Percentiles rank a stretch among this genome's conserved stretches.
Conservation (phyloP, 148 eudicot species). For the Amaranthus hypochondriacus region DNA sequence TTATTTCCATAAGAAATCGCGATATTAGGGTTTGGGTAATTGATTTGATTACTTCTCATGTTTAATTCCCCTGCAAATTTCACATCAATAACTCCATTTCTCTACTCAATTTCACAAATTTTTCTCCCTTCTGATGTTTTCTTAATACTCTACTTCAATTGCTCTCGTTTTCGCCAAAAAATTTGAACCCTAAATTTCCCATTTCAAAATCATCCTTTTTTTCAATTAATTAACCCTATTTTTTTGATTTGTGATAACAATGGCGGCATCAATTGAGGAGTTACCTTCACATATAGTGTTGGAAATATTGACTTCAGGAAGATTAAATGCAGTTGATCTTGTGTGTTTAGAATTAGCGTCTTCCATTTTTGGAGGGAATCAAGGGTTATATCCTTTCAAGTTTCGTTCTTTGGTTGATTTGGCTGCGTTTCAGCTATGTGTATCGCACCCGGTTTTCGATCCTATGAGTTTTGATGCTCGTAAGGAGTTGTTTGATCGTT, state of each 20-base stretch:
- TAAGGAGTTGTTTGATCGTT: constrained; percentile 43
- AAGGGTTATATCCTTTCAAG: constrained; percentile 50
- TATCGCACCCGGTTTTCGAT: constrained; percentile 43
- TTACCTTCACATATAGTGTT: constrained; percentile 76
- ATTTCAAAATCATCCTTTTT: background rate
- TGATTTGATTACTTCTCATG: constrained; percentile 45
- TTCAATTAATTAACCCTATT: background rate
- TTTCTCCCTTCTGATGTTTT: constrained; percentile 39
- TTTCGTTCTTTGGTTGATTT: constrained; percentile 69
- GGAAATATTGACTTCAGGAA: constrained; percentile 65
- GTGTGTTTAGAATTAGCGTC: constrained; percentile 63
- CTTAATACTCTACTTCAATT: constrained; percentile 40
- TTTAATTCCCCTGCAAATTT: constrained; percentile 40
- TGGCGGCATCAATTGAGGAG: constrained; percentile 59
- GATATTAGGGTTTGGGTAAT: constrained; percentile 15
- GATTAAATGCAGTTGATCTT: constrained; percentile 69
- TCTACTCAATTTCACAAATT: constrained; percentile 39
- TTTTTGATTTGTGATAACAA: constrained; percentile 20
- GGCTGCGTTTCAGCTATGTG: constrained; percentile 72
- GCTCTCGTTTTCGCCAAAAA: constrained; percentile 63
- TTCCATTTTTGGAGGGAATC: constrained; percentile 42
- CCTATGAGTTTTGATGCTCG: constrained; percentile 33
- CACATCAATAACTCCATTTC: constrained; percentile 30
- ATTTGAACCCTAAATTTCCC: constrained; percentile 24
- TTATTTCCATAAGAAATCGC: background rate